Evolutionary conservation across 345 rosid genomes (phyloP).

Genomic region (Pugionium dolabratum): DNA sequence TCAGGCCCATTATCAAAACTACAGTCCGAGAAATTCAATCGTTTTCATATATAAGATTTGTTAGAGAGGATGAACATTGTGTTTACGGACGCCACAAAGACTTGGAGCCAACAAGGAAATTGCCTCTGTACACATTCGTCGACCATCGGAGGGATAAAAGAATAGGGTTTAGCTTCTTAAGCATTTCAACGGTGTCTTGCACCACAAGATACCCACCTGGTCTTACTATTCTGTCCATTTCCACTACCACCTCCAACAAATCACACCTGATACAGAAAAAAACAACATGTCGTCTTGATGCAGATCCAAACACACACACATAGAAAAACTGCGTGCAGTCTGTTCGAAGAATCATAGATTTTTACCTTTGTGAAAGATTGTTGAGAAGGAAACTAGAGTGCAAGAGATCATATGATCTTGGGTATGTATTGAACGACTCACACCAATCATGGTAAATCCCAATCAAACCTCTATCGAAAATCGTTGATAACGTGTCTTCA

Average conservation of each 20-base stretch:
- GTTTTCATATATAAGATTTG: not conserved
- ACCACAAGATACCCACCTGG: constrained; percentile 80
- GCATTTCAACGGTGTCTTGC: constrained; percentile 63
- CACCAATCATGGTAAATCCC: constrained; percentile 96
- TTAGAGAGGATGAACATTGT: constrained; percentile 7
- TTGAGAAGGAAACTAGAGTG: constrained; percentile 77
- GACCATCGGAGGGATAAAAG: constrained; percentile 74
- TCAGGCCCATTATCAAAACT: constrained; percentile 19
- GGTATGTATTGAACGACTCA: constrained; percentile 72
- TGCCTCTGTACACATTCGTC: constrained; percentile 54
- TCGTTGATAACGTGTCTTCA: constrained; percentile 62
- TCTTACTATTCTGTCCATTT: constrained; percentile 77
- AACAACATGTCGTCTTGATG: not conserved
- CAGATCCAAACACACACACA: constrained; percentile 6
- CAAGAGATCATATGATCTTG: constrained; percentile 77
- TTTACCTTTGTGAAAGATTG: constrained; percentile 55
- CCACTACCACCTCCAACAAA: constrained; percentile 55
- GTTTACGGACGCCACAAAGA: constrained; percentile 71
- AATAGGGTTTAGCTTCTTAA: constrained; percentile 60
- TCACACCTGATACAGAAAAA: constrained; percentile 55
- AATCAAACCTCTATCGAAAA: constrained; percentile 78
- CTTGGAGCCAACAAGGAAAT: constrained; percentile 66
- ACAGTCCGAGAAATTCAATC: not conserved
- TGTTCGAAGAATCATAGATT: not conserved
- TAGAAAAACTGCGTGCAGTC: not conserved